A percentile compares a stretch with the other conserved stretches of the same genome.
These are phyloP conservation scores for Mycena vitilis DNA, from an alignment of 768 basidiomycete genomes.

Conservation along the genomic window DNA sequence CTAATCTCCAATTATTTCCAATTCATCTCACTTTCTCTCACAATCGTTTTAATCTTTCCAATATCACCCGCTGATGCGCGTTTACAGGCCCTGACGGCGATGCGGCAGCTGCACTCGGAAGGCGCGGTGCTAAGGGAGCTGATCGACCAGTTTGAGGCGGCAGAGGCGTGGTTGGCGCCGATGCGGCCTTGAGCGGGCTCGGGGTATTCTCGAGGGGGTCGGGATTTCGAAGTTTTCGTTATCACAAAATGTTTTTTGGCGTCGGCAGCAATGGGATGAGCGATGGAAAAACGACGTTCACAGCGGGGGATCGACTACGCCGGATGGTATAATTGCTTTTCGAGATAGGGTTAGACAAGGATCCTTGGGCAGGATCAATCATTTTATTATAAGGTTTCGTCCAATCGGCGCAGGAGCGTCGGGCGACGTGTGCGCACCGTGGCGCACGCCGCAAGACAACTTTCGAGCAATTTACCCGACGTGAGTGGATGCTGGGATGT, in stretches of 20 bases:
- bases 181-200: conserved; percentile 76
- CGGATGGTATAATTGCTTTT: neutral
- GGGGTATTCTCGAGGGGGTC: neutral
- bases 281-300: neutral
- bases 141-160: conserved; percentile 96
- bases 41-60: conserved; percentile 2
- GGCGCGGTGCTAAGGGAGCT: conserved; percentile 84
- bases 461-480: no score
- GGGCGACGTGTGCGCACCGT: no score
- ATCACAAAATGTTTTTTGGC: neutral
- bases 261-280: no score
- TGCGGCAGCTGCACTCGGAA: conserved; percentile 89
- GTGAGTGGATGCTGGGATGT: no score
- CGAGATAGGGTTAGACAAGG: no score
- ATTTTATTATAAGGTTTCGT: no score
- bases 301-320: neutral
- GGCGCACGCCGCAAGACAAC: no score
- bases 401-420: no score
- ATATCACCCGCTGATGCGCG: conserved; percentile 39
- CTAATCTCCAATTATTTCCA: neutral
- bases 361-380: no score
- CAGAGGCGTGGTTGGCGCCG: conserved; percentile 93
- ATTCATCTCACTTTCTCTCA: neutral
- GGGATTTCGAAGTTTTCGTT: neutral
- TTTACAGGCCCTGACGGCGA: conserved; percentile 81